Evolutionary conservation across 306 rosid genomes (phyloP).

Genomic region (Trifolium pratense): DNA sequence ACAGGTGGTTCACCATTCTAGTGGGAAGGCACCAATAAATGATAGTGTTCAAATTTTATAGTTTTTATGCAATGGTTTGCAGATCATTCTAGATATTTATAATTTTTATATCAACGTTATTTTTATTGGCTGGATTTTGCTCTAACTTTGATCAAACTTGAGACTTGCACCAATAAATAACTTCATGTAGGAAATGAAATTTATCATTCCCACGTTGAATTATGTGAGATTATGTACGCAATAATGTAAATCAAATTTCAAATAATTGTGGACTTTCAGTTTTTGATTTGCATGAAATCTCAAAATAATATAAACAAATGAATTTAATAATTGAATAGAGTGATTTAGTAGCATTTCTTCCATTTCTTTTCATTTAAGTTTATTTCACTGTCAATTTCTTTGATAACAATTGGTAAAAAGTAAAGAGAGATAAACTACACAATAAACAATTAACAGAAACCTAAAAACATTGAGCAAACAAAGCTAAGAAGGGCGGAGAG

Average conservation of each 20-base stretch:
- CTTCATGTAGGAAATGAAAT: background rate
- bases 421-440: conserved; percentile 21
- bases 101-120: background rate
- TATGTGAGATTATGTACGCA: no score
- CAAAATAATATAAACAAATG: no score
- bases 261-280: no score
- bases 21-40: background rate
- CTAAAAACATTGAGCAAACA: conserved; percentile 20
- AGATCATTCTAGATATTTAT: background rate
- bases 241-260: no score
- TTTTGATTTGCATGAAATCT: no score
- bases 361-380: background rate
- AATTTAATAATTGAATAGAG: conserved; percentile 1
- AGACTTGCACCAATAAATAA: background rate
- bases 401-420: conserved; percentile 5
- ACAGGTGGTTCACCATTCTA: background rate
- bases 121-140: background rate
- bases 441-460: conserved; percentile 19
- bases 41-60: background rate
- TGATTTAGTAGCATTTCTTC: background rate
- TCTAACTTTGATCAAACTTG: background rate
- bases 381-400: background rate
- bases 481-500: conserved; percentile 1
- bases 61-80: background rate
- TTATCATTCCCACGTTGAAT: no score